A percentile compares a stretch with the other conserved stretches of the same genome.
Conservation (phyloP, 1,284 basidiomycete genomes). For the Exsudoporus floridanus region DNA sequence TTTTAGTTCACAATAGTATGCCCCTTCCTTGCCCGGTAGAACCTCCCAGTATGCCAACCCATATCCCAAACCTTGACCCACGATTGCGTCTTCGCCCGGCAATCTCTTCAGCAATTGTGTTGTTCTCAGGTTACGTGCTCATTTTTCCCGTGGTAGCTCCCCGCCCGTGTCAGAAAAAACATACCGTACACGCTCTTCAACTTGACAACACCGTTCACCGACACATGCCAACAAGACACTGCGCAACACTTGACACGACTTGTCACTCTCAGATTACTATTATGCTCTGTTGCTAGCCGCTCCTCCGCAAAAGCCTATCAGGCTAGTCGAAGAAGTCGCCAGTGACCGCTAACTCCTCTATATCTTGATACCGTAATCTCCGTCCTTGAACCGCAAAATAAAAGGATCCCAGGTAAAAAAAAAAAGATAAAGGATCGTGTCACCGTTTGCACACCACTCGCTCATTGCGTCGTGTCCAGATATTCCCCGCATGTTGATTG, state of each 20-base stretch:
- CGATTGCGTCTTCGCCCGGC: constrained; percentile 13
- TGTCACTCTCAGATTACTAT: constrained; percentile 17
- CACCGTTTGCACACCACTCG: constrained; percentile 6
- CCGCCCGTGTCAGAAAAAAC: constrained; percentile 1
- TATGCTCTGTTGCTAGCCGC: constrained; percentile 16
- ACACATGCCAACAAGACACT: background rate
- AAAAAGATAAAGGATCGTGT: constrained; percentile 6
- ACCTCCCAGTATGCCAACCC: constrained; percentile 5
- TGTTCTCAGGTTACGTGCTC: constrained; percentile 20
- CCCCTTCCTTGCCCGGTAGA: constrained; percentile 14
- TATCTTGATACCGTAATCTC: constrained; percentile 37
- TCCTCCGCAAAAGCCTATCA: constrained; percentile 38
- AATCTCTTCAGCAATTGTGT: background rate
- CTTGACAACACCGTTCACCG: background rate
- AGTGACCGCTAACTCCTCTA: constrained; percentile 31
- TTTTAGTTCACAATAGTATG: constrained; percentile 20
- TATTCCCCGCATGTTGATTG: constrained; percentile 16
- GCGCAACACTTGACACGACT: background rate
- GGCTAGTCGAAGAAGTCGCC: constrained; percentile 18
- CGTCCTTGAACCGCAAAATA: constrained; percentile 22
- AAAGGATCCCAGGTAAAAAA: constrained; percentile 18
- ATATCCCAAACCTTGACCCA: constrained; percentile 16
- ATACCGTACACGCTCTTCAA: background rate
- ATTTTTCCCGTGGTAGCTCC: constrained; percentile 13
- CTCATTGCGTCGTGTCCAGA: constrained; percentile 7